Evolutionary conservation across 2,329 filamentous ascomycete genomes (phyloP).

Genomic region (Trichoderma sp.): DNA sequence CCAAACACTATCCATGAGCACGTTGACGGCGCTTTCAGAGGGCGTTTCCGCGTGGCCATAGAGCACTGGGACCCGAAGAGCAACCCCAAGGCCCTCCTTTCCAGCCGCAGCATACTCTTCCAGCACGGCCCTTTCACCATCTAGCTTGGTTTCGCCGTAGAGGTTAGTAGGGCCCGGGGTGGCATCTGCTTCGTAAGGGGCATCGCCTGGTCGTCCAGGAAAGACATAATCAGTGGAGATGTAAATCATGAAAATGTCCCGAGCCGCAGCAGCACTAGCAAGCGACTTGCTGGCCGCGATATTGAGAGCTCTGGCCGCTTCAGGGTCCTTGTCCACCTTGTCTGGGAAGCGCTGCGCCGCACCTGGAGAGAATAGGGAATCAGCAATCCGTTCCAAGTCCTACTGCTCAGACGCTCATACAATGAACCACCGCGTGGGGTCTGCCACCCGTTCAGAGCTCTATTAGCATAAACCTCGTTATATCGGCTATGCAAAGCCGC

Average conservation of each 20-base stretch:
- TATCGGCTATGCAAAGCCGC: not conserved
- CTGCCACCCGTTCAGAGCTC: not conserved
- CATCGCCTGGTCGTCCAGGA: constrained; percentile 69
- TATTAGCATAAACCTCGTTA: not conserved
- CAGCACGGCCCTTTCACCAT: constrained; percentile 63
- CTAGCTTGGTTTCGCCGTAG: constrained; percentile 62
- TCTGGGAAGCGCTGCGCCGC: constrained; percentile 88
- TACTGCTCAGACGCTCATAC: constrained; percentile 11
- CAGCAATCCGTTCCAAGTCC: constrained; percentile 16
- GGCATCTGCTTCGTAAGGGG: constrained; percentile 70
- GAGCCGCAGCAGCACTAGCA: constrained; percentile 60
- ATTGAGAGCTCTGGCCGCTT: constrained; percentile 70
- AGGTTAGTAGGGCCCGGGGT: constrained; percentile 70
- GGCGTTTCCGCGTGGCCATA: constrained; percentile 72
- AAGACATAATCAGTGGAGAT: constrained; percentile 85
- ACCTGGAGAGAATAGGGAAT: constrained; percentile 46
- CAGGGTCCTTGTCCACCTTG: constrained; percentile 75
- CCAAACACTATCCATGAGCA: constrained; percentile 72
- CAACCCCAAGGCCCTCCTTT: constrained; percentile 57
- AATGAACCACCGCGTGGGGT: constrained; percentile 20
- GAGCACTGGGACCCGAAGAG: constrained; percentile 77
- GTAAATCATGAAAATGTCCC: constrained; percentile 65
- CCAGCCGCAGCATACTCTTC: constrained; percentile 50
- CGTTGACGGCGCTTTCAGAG: constrained; percentile 78
- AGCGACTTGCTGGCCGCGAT: constrained; percentile 66